A percentile compares a stretch with the other conserved stretches of the same genome.
These are phyloP conservation scores for Krasilnikovozyma curviuscula DNA, from an alignment of 768 basidiomycete species.

Conservation along the genomic window DNA sequence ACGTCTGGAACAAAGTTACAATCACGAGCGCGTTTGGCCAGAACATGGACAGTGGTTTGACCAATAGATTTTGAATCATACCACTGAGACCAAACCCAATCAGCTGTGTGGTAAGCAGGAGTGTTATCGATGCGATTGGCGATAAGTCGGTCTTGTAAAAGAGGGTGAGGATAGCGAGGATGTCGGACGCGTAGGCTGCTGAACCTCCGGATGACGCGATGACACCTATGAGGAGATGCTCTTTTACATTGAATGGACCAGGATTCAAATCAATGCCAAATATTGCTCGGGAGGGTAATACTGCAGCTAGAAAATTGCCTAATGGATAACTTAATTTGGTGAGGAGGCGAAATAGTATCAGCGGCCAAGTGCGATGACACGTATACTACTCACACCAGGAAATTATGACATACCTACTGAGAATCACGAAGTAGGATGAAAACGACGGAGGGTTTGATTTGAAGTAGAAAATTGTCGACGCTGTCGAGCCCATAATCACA, in stretches of 20 bases:
- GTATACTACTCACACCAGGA: background rate
- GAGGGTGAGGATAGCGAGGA: constrained; percentile 26
- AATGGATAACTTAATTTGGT: constrained; percentile 26
- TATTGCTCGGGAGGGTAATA: constrained; percentile 16
- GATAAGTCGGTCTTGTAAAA: constrained; percentile 24
- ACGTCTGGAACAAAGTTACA: constrained; percentile 26
- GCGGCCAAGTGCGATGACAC: background rate
- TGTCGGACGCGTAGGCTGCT: constrained; percentile 27
- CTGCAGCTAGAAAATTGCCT: constrained; percentile 21
- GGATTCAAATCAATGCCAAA: constrained; percentile 22
- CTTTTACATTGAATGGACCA: constrained; percentile 23
- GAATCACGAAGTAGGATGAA: constrained; percentile 24
- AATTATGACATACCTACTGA: no score
- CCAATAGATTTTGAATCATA: constrained; percentile 25
- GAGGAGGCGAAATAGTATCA: background rate
- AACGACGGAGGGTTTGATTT: constrained; percentile 21
- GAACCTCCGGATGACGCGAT: constrained; percentile 21
- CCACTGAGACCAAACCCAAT: constrained; percentile 27
- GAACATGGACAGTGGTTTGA: constrained; percentile 12
- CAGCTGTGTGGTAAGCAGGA: constrained; percentile 26
- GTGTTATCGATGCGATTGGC: constrained; percentile 19
- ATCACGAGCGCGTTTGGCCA: constrained; percentile 1
- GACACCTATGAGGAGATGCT: constrained; percentile 23
- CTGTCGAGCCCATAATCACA: background rate
- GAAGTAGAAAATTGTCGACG: constrained; percentile 23